Evolutionary conservation across 176 grass and related monocot genomes (phyloP).

Genomic region (Poa pratensis): DNA sequence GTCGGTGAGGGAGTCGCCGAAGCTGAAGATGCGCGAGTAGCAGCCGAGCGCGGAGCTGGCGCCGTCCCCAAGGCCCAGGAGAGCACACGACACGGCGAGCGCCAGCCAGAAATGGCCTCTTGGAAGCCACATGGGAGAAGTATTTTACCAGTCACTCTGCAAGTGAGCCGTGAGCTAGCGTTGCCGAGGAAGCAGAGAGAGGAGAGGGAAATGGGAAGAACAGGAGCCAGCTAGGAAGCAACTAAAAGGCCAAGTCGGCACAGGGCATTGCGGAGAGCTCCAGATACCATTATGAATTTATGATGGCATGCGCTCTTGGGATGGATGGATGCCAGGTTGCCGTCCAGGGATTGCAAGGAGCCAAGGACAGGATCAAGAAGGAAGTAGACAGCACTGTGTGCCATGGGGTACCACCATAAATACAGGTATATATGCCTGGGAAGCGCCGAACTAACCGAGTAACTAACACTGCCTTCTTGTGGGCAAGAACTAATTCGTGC

Average conservation of each 20-base stretch:
- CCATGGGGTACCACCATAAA: constrained; percentile 22
- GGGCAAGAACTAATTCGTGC: neutral
- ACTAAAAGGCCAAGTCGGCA: neutral
- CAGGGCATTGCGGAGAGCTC: constrained; percentile 5
- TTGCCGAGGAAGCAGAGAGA: constrained; percentile 8
- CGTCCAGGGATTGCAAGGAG: constrained; percentile 30
- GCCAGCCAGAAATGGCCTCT: constrained; percentile 16
- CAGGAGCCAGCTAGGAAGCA: neutral
- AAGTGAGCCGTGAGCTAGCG: neutral
- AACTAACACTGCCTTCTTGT: constrained; percentile 8
- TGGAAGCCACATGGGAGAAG: constrained; percentile 17
- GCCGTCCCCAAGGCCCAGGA: constrained; percentile 9
- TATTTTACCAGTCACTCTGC: neutral
- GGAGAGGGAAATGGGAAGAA: neutral
- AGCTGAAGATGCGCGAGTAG: constrained; percentile 83
- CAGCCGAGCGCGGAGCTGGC: constrained; percentile 30
- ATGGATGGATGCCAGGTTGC: constrained; percentile 33
- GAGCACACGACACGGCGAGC: constrained; percentile 21
- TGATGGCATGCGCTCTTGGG: neutral
- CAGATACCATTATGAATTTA: constrained; percentile 15
- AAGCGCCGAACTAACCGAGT: neutral
- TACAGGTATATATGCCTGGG: neutral
- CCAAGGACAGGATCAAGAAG: constrained; percentile 40
- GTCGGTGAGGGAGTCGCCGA: constrained; percentile 87
- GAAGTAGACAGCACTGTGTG: neutral